phyloP scores from a whole-genome alignment of 768 basidiomycete species.

The Panaeolus cyanescens region DNA sequence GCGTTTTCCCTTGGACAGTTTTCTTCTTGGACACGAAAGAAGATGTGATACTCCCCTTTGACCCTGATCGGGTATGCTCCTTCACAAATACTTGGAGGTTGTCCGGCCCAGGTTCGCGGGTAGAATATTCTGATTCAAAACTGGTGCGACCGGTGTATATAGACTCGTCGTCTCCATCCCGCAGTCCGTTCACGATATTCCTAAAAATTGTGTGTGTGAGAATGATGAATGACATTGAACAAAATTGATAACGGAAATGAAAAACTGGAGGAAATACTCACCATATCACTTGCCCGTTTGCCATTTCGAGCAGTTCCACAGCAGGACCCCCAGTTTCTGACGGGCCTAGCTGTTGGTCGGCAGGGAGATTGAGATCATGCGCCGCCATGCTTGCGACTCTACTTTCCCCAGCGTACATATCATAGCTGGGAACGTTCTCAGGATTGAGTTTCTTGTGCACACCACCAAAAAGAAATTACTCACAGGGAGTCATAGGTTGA shows the following conservation, averaged over 20 bases:
- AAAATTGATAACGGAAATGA: slow-evolving; percentile 1
- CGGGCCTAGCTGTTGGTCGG: slow-evolving; percentile 29
- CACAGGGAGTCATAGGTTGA: slow-evolving; percentile 81
- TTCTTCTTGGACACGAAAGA: slow-evolving; percentile 66
- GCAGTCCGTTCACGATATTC: slow-evolving; percentile 83
- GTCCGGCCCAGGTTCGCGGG: slow-evolving; percentile 50
- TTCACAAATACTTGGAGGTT: slow-evolving; percentile 75
- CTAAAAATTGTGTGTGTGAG: slow-evolving; percentile 35
- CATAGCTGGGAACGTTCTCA: slow-evolving; percentile 53
- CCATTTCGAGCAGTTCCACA: slow-evolving; percentile 78
- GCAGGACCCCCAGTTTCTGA: slow-evolving; percentile 56
- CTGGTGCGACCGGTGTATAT: slow-evolving; percentile 68
- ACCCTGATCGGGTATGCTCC: slow-evolving; percentile 68
- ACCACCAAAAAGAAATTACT: slow-evolving; percentile 32
- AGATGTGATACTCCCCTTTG: slow-evolving; percentile 62
- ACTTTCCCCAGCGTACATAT: slow-evolving; percentile 74
- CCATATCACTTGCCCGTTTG: slow-evolving; percentile 91
- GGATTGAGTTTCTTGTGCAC: slow-evolving; percentile 21
- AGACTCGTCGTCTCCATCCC: slow-evolving; percentile 75
- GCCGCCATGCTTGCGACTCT: slow-evolving; percentile 33
- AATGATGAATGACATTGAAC: slow-evolving; percentile 7
- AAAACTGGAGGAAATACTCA: slow-evolving; percentile 33
- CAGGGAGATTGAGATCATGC: slow-evolving; percentile 33
- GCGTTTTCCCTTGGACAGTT: slow-evolving; percentile 48
- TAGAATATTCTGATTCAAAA: slow-evolving; percentile 75